Evolutionary conservation across 345 rosid genomes (phyloP).

Genomic region (Geranium brycei): DNA sequence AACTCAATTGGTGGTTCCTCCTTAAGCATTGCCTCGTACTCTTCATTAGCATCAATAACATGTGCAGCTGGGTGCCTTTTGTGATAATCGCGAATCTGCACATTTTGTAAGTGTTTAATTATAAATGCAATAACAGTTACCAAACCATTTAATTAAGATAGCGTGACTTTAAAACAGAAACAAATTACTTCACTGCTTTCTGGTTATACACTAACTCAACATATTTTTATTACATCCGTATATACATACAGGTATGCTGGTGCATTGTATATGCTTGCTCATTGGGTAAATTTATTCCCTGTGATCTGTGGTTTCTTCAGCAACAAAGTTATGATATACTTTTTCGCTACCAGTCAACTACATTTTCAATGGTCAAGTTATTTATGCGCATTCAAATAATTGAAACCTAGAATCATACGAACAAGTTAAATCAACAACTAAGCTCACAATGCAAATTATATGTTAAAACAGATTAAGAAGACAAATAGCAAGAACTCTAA

Average conservation of each 20-base stretch:
- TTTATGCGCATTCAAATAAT: neutral
- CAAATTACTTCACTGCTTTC: too few species aligned
- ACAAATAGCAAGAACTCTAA: too few species aligned
- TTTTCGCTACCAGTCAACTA: too few species aligned
- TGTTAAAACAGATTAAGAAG: too few species aligned
- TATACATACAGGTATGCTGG: neutral
- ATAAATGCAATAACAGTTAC: neutral
- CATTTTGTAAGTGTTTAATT: neutral
- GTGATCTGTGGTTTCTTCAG: too few species aligned
- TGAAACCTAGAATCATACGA: neutral
- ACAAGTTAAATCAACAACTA: neutral
- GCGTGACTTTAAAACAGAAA: neutral
- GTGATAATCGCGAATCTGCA: constrained; percentile 82
- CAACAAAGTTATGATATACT: too few species aligned
- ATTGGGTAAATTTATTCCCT: too few species aligned
- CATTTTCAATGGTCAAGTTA: too few species aligned
- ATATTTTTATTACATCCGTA: too few species aligned
- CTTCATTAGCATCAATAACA: constrained; percentile 59
- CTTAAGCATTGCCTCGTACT: constrained; percentile 55
- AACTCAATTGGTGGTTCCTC: constrained; percentile 76
- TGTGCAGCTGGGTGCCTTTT: constrained; percentile 77
- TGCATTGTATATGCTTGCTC: too few species aligned
- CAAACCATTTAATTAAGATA: neutral
- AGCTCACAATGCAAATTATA: too few species aligned
- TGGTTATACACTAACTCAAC: too few species aligned